Percentiles rank a stretch among this genome's conserved stretches.
These are phyloP conservation scores for Penicillium dipodomyicola DNA, from an alignment of 495 filamentous ascomycete genomes.

Conservation along the genomic window DNA sequence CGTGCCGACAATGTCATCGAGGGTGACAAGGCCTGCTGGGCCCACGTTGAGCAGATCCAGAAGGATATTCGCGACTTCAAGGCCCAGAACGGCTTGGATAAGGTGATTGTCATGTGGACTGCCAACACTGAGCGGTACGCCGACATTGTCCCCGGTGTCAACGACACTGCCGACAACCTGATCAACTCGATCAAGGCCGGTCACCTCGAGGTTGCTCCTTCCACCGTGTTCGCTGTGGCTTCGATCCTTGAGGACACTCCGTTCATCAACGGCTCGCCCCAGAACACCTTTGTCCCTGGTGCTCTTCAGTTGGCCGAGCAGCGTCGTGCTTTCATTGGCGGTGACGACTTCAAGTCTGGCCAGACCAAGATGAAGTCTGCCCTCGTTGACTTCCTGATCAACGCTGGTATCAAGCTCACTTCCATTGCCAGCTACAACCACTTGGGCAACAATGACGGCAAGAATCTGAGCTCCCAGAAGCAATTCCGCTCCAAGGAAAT, in stretches of 20 bases:
- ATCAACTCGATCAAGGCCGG: conserved; percentile 80
- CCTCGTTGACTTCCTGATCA: conserved; percentile 97
- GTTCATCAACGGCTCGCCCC: conserved; percentile 99
- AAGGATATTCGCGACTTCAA: conserved; percentile 97
- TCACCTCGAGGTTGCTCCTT: conserved; percentile 87
- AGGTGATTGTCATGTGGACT: conserved; percentile 97
- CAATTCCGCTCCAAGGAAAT: conserved; percentile 99
- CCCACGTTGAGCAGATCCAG: conserved; percentile 90
- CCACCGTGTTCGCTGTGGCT: conserved; percentile 93
- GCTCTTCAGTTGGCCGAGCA: conserved; percentile 86
- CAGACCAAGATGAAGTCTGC: conserved; percentile 99
- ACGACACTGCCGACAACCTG: conserved; percentile 94
- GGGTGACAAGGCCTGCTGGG: conserved; percentile 77
- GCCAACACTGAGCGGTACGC: conserved; percentile 98
- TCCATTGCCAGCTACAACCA: conserved; percentile 99
- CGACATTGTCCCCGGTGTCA: conserved; percentile 82
- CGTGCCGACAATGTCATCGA: conserved; percentile 89
- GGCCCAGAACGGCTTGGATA: conserved; percentile 78
- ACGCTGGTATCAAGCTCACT: conserved; percentile 96
- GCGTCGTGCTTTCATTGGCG: conserved; percentile 87
- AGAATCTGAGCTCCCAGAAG: conserved; percentile 94
- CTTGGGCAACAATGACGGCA: conserved; percentile 98
- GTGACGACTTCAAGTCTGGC: conserved; percentile 99
- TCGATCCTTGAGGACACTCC: conserved; percentile 85
- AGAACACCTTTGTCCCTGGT: conserved; percentile 98